A percentile compares a stretch with the other conserved stretches of the same genome.
phyloP scores from a whole-genome alignment of 2,329 filamentous ascomycete species.

The Penicillium brasilianum region DNA sequence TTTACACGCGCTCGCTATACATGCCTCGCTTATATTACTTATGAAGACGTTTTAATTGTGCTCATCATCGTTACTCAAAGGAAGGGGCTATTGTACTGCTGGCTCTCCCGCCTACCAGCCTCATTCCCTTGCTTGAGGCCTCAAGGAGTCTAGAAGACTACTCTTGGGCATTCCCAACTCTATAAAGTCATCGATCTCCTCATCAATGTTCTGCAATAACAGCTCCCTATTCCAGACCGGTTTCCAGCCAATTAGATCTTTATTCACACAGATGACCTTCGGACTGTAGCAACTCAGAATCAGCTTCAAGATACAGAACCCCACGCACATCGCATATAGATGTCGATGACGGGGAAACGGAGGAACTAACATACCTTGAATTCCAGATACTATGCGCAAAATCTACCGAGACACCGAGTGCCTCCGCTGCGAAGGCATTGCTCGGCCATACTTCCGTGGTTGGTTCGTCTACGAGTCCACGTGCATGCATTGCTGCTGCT shows the following conservation, averaged over 20 bases:
- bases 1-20: too few relatives aligned
- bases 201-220: conserved; percentile 8
- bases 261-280: conserved; percentile 3
- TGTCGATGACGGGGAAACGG: too few relatives aligned
- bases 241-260: conserved; percentile 7
- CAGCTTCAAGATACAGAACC: too few relatives aligned
- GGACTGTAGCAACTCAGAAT: neutral
- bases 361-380: conserved; percentile 2
- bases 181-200: conserved; percentile 7
- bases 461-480: neutral
- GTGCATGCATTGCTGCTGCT: conserved; percentile 3
- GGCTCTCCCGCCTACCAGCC: neutral
- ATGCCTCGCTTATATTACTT: too few relatives aligned
- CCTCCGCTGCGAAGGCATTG: neutral
- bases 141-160: conserved; percentile 1
- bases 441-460: neutral
- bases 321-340: too few relatives aligned
- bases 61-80: neutral
- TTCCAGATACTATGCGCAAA: neutral
- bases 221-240: conserved; percentile 3
- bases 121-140: neutral
- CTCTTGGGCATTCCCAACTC: conserved; percentile 2
- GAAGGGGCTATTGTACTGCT: neutral
- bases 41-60: neutral
- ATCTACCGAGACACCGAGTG: neutral